phyloP scores from a whole-genome alignment of 1,284 basidiomycete species.

The Cutaneotrichosporon dermatis region DNA sequence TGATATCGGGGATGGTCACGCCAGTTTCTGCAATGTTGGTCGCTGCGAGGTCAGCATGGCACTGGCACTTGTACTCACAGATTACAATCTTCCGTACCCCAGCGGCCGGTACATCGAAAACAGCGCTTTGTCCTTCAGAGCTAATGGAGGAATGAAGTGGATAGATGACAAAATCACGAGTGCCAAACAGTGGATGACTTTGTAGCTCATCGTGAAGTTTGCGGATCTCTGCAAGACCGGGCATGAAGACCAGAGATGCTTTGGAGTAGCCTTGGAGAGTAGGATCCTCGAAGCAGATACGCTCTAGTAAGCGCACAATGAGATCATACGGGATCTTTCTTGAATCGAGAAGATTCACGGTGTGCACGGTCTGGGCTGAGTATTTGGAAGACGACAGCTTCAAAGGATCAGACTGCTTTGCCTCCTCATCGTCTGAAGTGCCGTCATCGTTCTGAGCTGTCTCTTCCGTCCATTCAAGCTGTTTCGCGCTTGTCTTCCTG shows the following conservation, averaged over 20 bases:
- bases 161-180: constrained; percentile 68
- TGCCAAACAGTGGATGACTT: constrained; percentile 72
- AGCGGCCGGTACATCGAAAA: constrained; percentile 77
- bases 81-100: constrained; percentile 86
- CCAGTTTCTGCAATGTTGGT: constrained; percentile 79
- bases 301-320: constrained; percentile 78
- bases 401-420: constrained; percentile 32
- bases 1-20: constrained; percentile 97
- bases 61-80: constrained; percentile 52
- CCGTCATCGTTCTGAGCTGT: constrained; percentile 51
- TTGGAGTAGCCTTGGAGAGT: constrained; percentile 57
- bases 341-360: constrained; percentile 84
- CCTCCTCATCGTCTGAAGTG: constrained; percentile 41
- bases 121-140: constrained; percentile 81
- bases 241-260: constrained; percentile 89
- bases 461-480: constrained; percentile 71
- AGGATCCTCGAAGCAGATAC: constrained; percentile 70
- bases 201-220: constrained; percentile 75
- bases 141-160: constrained; percentile 92
- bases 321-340: constrained; percentile 85
- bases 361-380: constrained; percentile 67
- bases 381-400: constrained; percentile 51
- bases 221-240: constrained; percentile 85
- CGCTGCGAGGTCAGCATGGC: constrained; percentile 47
- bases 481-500: constrained; percentile 39